These are phyloP conservation scores for Kandelia obovata DNA, from an alignment of 345 rosid genomes.

Conservation along the genomic window DNA sequence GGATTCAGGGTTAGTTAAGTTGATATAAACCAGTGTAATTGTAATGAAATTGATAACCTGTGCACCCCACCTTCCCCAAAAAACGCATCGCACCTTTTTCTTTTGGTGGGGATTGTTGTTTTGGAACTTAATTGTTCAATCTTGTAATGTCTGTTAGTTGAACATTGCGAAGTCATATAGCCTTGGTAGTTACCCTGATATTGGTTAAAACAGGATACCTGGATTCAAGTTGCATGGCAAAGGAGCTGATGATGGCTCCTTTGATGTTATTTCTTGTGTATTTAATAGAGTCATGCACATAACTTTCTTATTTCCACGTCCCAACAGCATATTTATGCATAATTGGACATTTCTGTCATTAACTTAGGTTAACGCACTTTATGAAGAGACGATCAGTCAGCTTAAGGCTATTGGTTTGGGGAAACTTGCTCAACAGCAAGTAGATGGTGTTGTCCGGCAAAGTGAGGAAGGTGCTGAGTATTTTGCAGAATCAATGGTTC, in stretches of 20 bases:
- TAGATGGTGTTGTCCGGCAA: slow-evolving; percentile 89
- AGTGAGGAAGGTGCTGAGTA: slow-evolving; percentile 89
- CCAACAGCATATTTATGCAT: slow-evolving; percentile 5
- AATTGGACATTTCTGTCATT: slow-evolving; percentile 8
- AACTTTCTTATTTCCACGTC: not conserved
- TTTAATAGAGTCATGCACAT: slow-evolving; percentile 1
- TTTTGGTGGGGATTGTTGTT: not conserved
- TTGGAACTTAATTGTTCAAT: not conserved
- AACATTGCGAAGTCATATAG: not conserved
- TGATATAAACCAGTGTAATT: no score
- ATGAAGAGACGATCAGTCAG: slow-evolving; percentile 82
- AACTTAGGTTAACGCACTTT: slow-evolving; percentile 72
- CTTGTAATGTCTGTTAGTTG: not conserved
- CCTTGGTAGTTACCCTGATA: not conserved
- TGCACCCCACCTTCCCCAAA: no score
- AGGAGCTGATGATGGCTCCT: not conserved
- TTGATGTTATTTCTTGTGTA: slow-evolving; percentile 2
- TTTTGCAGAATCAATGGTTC: slow-evolving; percentile 66
- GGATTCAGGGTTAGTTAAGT: no score
- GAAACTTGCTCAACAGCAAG: slow-evolving; percentile 85
- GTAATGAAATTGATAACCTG: no score
- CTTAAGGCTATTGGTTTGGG: slow-evolving; percentile 88
- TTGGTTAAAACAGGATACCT: not conserved
- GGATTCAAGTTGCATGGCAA: not conserved
- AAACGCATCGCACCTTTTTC: not conserved